Base-by-base conservation (phyloP, 495 filamentous ascomycete genomes). In the Lepidopterella palustris region DNA sequence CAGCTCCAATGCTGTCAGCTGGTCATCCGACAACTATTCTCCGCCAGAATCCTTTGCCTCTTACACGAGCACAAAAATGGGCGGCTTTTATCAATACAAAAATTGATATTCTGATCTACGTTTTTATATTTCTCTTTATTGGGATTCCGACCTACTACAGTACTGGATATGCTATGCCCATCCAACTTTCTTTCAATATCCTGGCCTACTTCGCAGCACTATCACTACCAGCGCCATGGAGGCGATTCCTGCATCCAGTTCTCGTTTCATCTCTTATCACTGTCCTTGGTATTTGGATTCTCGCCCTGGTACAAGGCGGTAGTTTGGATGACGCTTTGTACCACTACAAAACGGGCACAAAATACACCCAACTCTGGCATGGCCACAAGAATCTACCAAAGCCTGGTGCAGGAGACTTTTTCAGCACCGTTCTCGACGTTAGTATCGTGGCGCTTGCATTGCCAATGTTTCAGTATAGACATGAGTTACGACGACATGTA, bases 391-490 rank as follows among this genome's bases (percentile, higher is more conserved):
- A 60, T 13, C 51, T 54, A 0, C 59, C 57, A 3, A 49, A 64
- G 23, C 78, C 78, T 0, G 79, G 79, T 4, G 79, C 79, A 2
- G 79, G 78, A 15, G 78, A 82, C 56, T 57, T 82, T 35, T 73
- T 82, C 55, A 60, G 72, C 49, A 75, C 70, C 42, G 57, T 77
- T 18, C 70, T 82, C 2, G 78, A 83, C 67, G 78, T 77, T 0
- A 73, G 72, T 53, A 82, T 83, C 60, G 74, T 83, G 5, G 69
- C 79, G 1, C 74, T 83, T 6, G 79, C 80, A 5, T 67, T 82
- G 9, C 79, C 80, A 0, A 80, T 82, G 75, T 80, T 78, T 64
- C 71, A 72, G 10, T 80, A 82, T 63, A 76, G 79, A 4, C 63
- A 71, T 15, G 74, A 81, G 66, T 74, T 82, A 2, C 60, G 62